Base-by-base conservation (phyloP, 2,329 filamentous ascomycete genomes). In the Penicillium sclerotiorum region DNA sequence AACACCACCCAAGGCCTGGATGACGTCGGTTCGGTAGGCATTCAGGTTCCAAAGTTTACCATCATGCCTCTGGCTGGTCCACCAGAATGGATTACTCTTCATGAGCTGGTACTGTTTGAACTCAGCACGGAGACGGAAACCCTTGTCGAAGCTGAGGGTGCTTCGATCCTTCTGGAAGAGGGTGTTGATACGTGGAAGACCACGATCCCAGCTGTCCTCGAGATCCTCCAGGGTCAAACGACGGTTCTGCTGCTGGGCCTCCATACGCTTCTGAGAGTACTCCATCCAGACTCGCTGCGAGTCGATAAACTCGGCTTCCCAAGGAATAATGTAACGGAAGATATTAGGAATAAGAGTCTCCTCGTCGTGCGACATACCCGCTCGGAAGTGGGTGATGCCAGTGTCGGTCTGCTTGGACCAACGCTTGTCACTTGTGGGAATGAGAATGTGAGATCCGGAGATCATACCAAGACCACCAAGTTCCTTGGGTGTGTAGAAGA, bases 1-100 rank as follows among this genome's bases (percentile, higher is more conserved):
- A 7, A 99, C 94, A 85, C 92, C 92, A 67, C 93, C 93, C 40
- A 96, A 76, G 0, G 93, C 92, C 69, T 97, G 94, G 50, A 99
- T 99, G 8, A 96, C 91, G 75, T 99, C 94, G 6, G 94, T 96
- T 55, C 94, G 81, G 73, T 97, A 96, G 1, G 90, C 89, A 59
- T 97, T 97, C 46, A 99, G 72, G 57, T 96, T 96, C 94, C 94
- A 99, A 4, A 99, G 73, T 67, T 97, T 97, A 67, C 94, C 94
- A 64, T 99, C 94, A 65, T 99, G 95, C 32, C 94, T 82, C 72
- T 97, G 93, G 64, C 89, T 95, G 4, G 94, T 99, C 94, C 94
- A 99, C 91, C 92, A 96, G 80, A 97, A 97, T 0, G 94, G 94
- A 68, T 97, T 96, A 74, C 88, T 95, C 83, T 95, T 96, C 93